phyloP scores from a whole-genome alignment of 1,139 yeast genomes.

The Pichia norvegensis region DNA sequence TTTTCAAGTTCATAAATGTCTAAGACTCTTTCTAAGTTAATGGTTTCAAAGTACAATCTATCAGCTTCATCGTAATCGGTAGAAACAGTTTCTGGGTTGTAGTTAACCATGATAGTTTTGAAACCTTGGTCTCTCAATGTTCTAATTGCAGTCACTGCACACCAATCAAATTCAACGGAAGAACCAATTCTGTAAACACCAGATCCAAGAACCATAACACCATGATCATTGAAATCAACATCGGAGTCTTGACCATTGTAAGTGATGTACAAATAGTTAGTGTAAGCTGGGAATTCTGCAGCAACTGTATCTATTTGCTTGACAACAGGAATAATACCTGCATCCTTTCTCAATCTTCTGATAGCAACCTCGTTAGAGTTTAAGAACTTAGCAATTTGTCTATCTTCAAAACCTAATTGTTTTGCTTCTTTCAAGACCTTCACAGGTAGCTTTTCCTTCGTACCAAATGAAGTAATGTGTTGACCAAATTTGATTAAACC shows the following conservation, averaged over 20 bases:
- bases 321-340: constrained; percentile 85
- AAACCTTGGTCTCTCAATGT: constrained; percentile 80
- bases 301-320: constrained; percentile 98
- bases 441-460: constrained; percentile 55
- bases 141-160: constrained; percentile 96
- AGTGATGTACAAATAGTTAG: constrained; percentile 91
- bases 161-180: constrained; percentile 98
- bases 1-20: constrained; percentile 93
- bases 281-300: constrained; percentile 96
- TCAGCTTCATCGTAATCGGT: constrained; percentile 99
- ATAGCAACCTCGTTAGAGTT: constrained; percentile 90
- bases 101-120: constrained; percentile 95
- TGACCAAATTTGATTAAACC: constrained; percentile 65
- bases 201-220: constrained; percentile 92
- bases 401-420: constrained; percentile 94
- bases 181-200: constrained; percentile 99
- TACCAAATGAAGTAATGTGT: constrained; percentile 51
- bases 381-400: constrained; percentile 88
- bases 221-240: constrained; percentile 77
- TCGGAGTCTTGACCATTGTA: constrained; percentile 92
- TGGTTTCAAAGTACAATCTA: constrained; percentile 91
- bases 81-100: constrained; percentile 97
- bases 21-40: constrained; percentile 87
- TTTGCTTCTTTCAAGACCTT: constrained; percentile 74
- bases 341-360: constrained; percentile 83